These are phyloP conservation scores for Durotheca rogersii DNA, from an alignment of 495 filamentous ascomycete species.

Conservation along the genomic window DNA sequence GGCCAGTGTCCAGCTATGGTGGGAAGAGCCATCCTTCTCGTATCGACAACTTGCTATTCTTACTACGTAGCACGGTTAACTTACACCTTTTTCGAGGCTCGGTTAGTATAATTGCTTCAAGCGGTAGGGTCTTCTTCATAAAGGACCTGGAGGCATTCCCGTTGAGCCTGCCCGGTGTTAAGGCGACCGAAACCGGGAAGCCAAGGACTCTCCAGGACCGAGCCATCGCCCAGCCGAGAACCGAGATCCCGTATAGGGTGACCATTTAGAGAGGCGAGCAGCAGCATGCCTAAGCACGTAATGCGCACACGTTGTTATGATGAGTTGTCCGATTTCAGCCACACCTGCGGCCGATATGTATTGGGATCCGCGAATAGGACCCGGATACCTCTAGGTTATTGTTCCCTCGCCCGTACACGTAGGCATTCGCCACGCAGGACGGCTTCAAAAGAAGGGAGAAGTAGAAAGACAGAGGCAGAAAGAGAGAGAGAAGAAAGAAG, in stretches of 20 bases:
- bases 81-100: no score
- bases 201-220: no score
- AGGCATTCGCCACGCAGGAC: conserved; percentile 28
- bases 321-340: neutral
- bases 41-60: no score
- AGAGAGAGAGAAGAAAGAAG: conserved; percentile 2
- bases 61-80: no score
- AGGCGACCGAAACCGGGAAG: no score
- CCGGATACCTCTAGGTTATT: neutral
- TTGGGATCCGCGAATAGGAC: neutral
- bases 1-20: no score
- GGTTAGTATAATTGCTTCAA: no score
- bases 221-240: neutral
- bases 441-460: conserved; percentile 3
- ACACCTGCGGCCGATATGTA: neutral
- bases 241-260: neutral
- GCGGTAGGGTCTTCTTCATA: no score
- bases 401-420: no score
- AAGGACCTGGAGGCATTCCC: no score
- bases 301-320: neutral
- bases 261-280: neutral
- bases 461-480: conserved; percentile 8
- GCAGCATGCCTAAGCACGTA: neutral
- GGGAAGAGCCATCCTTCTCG: no score
- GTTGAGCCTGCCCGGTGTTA: no score